A percentile compares a stretch with the other conserved stretches of the same genome.
These are phyloP conservation scores for Diversispora eburnea DNA, from an alignment of 192 early-diverging fungal species.

Conservation along the genomic window DNA sequence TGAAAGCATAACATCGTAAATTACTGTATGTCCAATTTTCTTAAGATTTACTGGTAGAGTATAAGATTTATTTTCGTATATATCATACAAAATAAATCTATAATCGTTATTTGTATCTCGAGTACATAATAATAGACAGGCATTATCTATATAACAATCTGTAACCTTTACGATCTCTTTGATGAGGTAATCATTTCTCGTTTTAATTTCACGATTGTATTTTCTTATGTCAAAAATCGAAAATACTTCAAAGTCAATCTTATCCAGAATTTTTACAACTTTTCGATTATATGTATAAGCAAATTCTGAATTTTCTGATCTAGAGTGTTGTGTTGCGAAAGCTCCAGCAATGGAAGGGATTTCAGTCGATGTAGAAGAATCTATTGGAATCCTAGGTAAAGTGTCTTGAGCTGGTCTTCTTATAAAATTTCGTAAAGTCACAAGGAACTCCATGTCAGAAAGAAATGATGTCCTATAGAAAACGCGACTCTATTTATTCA, in stretches of 20 bases:
- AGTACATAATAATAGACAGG: not conserved
- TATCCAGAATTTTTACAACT: not conserved
- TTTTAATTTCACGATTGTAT: not conserved
- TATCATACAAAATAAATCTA: not conserved
- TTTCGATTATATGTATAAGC: not conserved
- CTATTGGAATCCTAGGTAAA: not conserved
- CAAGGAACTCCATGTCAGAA: not conserved
- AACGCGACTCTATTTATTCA: too few relatives aligned
- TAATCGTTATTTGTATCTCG: not conserved
- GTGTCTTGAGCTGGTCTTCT: not conserved
- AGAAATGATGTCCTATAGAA: too few relatives aligned
- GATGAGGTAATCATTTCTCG: not conserved
- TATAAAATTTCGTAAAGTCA: not conserved
- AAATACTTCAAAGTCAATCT: not conserved
- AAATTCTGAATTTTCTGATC: not conserved
- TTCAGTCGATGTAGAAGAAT: not conserved
- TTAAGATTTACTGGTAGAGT: not conserved
- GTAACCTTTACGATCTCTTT: not conserved
- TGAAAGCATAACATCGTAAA: not conserved
- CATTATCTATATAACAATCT: not conserved
- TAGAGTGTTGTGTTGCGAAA: not conserved
- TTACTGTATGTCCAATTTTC: not conserved
- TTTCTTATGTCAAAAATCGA: not conserved
- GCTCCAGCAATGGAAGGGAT: not conserved
- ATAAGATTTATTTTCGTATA: not conserved